A percentile compares a stretch with the other conserved stretches of the same genome.
Conservation (phyloP, 129 eudicot species). For the Artemisia annua region DNA sequence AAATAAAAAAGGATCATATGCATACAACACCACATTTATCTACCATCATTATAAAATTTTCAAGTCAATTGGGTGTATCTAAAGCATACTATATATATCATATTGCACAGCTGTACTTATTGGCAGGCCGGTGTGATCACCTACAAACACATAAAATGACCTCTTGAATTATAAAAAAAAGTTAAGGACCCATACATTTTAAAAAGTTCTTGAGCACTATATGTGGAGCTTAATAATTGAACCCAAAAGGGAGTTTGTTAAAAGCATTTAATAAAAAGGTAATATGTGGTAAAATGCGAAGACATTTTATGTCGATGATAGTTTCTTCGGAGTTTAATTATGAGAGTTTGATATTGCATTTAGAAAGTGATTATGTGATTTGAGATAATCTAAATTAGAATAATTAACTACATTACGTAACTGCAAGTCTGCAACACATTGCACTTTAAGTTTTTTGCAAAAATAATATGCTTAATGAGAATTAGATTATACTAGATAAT, state of each 20-base stretch:
- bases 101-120: conserved; percentile 29
- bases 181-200: conserved; percentile 33
- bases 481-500: no score
- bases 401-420: no score
- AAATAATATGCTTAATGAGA: no score
- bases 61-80: conserved; percentile 27
- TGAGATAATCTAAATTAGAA: no score
- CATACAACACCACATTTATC: conserved; percentile 21
- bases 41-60: conserved; percentile 5
- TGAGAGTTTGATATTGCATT: no score
- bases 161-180: conserved; percentile 25
- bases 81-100: conserved; percentile 29
- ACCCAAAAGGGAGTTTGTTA: conserved; percentile 10
- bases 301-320: no score
- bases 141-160: conserved; percentile 28
- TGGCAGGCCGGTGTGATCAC: conserved; percentile 30
- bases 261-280: background rate
- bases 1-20: conserved; percentile 14
- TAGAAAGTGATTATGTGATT: no score
- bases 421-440: no score
- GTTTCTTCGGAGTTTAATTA: no score
- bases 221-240: conserved; percentile 27
- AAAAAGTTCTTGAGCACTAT: conserved; percentile 32
- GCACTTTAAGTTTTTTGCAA: no score
- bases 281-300: no score